Evolutionary conservation across 805 yeast genomes (phyloP), one percentile per base, ranked within the genome.

Genomic region (Candida anglica): DNA sequence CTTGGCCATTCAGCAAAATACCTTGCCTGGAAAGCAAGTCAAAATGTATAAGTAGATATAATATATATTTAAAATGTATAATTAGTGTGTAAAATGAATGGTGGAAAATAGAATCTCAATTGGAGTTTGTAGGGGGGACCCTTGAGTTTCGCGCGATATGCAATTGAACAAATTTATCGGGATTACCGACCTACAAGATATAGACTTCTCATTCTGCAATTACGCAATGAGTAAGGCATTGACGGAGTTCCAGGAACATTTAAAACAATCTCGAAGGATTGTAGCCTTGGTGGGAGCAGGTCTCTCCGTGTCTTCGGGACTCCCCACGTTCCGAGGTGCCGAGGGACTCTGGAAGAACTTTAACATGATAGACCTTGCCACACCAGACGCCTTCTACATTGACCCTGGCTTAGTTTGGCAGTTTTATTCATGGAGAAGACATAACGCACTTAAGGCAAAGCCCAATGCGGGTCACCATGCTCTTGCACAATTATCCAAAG

Each of bases 341-440:
- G 79, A 79, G 32, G 91, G 93, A 0, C 60, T 81, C 19, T 87
- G 96, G 95, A 69, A 76, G 40, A 77, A 77, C 40, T 82, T 76
- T 59, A 81, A 81, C 33, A 78, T 88, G 46, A 79, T 85, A 28
- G 96, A 87, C 49, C 64, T 88, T 28, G 95, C 95, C 6, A 87
- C 96, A 0, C 95, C 95, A 0, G 96, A 87, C 50, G 96, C 95
- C 4, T 87, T 88, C 53, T 74, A 79, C 39, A 65, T 67, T 14
- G 89, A 87, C 51, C 95, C 96, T 0, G 85, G 86, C 0, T 64
- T 86, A 7, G 96, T 88, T 6, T 87, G 96, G 96, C 91, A 85
- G 51, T 87, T 84, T 48, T 87, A 88, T 56, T 69, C 86, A 4
- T 76, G 77, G 54, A 60, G 94, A 40, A 53, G 96, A 28, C 69